Percentiles rank a stretch among this genome's conserved stretches.
Conservation (phyloP, 768 basidiomycete genomes). For the Tricholoma terreum region DNA sequence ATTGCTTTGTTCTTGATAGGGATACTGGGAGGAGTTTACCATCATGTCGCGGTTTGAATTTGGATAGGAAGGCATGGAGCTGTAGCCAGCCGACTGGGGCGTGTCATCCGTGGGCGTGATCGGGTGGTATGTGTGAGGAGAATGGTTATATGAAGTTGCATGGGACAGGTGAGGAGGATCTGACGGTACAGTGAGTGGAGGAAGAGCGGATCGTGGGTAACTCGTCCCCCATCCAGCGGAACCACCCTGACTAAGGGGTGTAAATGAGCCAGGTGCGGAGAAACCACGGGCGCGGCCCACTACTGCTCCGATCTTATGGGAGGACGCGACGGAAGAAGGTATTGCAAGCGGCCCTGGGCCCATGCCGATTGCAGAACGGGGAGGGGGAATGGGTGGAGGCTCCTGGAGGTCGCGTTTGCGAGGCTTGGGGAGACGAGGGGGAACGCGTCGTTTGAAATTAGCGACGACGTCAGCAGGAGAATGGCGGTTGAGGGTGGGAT, state of each 20-base stretch:
- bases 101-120: slow-evolving; percentile 72
- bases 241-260: slow-evolving; percentile 60
- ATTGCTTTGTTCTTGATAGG: slow-evolving; percentile 53
- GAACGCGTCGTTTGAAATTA: slow-evolving; percentile 94
- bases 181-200: slow-evolving; percentile 80
- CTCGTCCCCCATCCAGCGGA: slow-evolving; percentile 57
- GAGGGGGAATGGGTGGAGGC: slow-evolving; percentile 66
- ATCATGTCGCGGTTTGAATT: slow-evolving; percentile 40
- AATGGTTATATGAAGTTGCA: slow-evolving; percentile 56
- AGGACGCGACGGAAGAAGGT: slow-evolving; percentile 45
- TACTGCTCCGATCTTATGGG: slow-evolving; percentile 40
- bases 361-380: slow-evolving; percentile 72
- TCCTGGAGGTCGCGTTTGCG: slow-evolving; percentile 76
- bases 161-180: slow-evolving; percentile 64
- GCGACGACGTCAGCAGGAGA: slow-evolving; percentile 89
- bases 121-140: slow-evolving; percentile 61
- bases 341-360: slow-evolving; percentile 65
- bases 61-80: slow-evolving; percentile 42
- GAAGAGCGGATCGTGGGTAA: slow-evolving; percentile 64
- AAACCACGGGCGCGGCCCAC: slow-evolving; percentile 72
- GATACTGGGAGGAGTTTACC: slow-evolving; percentile 55
- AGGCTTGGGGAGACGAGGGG: slow-evolving; percentile 86
- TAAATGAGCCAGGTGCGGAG: slow-evolving; percentile 79
- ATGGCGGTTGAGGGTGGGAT: slow-evolving; percentile 87
- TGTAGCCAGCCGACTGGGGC: slow-evolving; percentile 45